These are phyloP conservation scores for Penicillium robsamsonii DNA, from an alignment of 495 filamentous ascomycete species.

Conservation along the genomic window DNA sequence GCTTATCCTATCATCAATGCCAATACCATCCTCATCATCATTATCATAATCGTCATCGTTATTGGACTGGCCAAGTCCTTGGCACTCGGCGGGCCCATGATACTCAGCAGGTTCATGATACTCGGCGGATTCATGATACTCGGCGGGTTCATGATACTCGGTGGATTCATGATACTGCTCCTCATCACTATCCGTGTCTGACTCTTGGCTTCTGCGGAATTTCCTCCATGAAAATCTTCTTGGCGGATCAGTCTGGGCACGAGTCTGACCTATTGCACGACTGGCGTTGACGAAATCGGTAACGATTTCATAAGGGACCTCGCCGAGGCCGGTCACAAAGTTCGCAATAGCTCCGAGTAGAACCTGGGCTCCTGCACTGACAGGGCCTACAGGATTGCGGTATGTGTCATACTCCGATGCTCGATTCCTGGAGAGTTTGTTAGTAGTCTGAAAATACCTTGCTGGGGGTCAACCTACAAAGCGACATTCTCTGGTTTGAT, in stretches of 20 bases:
- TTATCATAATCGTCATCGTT: not conserved
- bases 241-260: slow-evolving; percentile 38
- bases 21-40: not conserved
- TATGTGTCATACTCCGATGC: slow-evolving; percentile 68
- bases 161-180: not conserved
- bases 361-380: slow-evolving; percentile 69
- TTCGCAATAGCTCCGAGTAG: slow-evolving; percentile 71
- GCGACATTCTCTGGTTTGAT: slow-evolving; percentile 65
- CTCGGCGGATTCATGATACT: not conserved
- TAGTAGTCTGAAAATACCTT: slow-evolving; percentile 22
- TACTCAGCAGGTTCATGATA: not conserved
- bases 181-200: not conserved
- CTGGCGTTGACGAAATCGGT: slow-evolving; percentile 54
- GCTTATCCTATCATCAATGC: not conserved
- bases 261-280: slow-evolving; percentile 55
- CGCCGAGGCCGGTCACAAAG: slow-evolving; percentile 77
- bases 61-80: not conserved
- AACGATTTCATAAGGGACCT: slow-evolving; percentile 75
- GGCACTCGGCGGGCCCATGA: not conserved
- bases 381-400: slow-evolving; percentile 68
- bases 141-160: not conserved
- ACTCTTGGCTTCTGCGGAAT: slow-evolving; percentile 6
- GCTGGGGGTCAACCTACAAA: slow-evolving; percentile 42
- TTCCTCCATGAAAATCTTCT: not conserved
- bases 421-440: slow-evolving; percentile 51